Percentiles rank a stretch among this genome's conserved stretches.
Conservation (phyloP, 495 filamentous ascomycete genomes). For the Neurospora sp. region DNA sequence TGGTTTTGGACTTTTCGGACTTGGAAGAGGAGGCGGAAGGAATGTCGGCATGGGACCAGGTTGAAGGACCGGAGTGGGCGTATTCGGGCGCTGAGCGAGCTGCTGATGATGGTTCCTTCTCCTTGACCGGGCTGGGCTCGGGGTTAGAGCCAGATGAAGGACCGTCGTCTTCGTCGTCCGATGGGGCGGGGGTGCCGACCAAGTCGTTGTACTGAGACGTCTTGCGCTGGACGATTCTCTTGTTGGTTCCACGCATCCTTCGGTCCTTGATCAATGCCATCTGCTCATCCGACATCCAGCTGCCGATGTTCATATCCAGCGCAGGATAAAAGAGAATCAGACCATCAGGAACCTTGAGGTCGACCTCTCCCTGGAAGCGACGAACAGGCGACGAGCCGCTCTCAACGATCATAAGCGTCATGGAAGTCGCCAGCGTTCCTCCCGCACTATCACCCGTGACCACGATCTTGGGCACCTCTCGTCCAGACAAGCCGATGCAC, state of each 20-base stretch:
- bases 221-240: conserved; percentile 64
- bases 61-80: conserved; percentile 29
- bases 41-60: conserved; percentile 21
- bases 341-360: conserved; percentile 69
- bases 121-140: conserved; percentile 2
- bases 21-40: background rate
- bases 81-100: conserved; percentile 31
- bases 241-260: conserved; percentile 64
- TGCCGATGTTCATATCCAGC: conserved; percentile 93
- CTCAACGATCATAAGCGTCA: conserved; percentile 80
- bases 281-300: conserved; percentile 98
- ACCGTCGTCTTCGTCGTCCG: conserved; percentile 47
- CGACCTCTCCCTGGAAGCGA: conserved; percentile 45
- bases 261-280: conserved; percentile 88
- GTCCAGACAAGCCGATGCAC: conserved; percentile 75
- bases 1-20: background rate
- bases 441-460: conserved; percentile 89
- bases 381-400: conserved; percentile 46
- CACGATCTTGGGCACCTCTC: conserved; percentile 58
- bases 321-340: conserved; percentile 80
- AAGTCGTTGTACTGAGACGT: conserved; percentile 50
- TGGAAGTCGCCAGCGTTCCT: conserved; percentile 76
- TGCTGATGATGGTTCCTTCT: conserved; percentile 9
- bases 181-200: conserved; percentile 55
- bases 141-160: conserved; percentile 10